These are phyloP conservation scores for Fusarium luffae DNA, from an alignment of 2,329 filamentous ascomycete species.

Conservation along the genomic window DNA sequence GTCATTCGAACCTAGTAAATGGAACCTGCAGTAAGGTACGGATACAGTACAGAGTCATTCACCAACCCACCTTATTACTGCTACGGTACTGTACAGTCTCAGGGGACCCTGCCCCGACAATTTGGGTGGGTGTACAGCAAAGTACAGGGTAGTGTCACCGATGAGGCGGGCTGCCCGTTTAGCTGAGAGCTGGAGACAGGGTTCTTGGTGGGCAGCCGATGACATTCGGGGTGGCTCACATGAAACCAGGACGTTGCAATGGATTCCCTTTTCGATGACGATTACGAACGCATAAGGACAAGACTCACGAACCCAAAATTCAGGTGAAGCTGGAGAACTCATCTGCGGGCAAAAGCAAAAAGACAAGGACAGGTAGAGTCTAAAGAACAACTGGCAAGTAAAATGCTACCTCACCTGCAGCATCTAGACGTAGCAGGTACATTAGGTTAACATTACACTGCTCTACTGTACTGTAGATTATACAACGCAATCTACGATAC, in stretches of 20 bases:
- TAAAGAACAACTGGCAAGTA: neutral
- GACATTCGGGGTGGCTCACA: slow-evolving; percentile 37
- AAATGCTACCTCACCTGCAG: neutral
- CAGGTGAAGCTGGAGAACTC: neutral
- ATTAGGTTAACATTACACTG: neutral
- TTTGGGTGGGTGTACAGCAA: slow-evolving; percentile 8
- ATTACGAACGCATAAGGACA: slow-evolving; percentile 25
- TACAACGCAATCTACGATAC: neutral
- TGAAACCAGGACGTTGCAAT: slow-evolving; percentile 32
- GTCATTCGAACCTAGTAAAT: neutral
- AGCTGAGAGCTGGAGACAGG: slow-evolving; percentile 36
- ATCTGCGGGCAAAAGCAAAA: neutral
- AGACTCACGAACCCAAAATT: slow-evolving; percentile 10
- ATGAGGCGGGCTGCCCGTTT: slow-evolving; percentile 35
- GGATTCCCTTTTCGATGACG: slow-evolving; percentile 23
- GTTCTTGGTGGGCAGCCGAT: slow-evolving; percentile 30
- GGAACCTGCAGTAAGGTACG: neutral
- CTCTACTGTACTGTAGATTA: neutral
- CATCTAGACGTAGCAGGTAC: neutral
- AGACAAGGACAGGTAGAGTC: neutral
- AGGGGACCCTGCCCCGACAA: slow-evolving; percentile 19
- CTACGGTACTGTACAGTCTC: neutral
- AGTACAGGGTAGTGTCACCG: slow-evolving; percentile 31
- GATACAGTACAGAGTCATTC: neutral
- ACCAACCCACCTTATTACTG: neutral